Conservation (phyloP, 176 grass and related monocot species). For the Melocanna baccifera region DNA sequence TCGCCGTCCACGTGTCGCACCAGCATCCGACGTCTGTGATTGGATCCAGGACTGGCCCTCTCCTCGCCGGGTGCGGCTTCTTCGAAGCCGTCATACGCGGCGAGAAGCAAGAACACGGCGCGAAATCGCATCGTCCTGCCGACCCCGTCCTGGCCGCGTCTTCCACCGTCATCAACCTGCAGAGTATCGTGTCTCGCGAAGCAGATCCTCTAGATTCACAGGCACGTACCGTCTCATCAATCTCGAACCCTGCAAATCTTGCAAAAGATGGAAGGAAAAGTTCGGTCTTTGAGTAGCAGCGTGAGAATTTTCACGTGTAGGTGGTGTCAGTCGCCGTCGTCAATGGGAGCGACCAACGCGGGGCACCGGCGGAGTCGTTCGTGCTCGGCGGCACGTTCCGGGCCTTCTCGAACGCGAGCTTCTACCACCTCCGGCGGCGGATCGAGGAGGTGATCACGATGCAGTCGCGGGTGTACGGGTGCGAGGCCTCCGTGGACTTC, state of each 20-base stretch:
- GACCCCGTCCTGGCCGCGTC: conserved; percentile 67
- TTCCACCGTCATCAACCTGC: conserved; percentile 66
- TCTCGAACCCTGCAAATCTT: not conserved
- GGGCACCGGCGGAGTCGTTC: not conserved
- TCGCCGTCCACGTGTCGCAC: conserved; percentile 87
- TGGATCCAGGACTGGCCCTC: conserved; percentile 63
- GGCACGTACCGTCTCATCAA: not conserved
- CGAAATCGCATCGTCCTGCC: not conserved
- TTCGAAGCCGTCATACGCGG: conserved; percentile 65
- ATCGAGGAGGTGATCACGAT: conserved; percentile 94
- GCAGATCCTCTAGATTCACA: conserved; percentile 83
- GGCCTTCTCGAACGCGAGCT: conserved; percentile 91
- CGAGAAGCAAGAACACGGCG: not conserved
- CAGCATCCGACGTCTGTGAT: conserved; percentile 64
- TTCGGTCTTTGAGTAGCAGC: not conserved
- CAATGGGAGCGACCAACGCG: conserved; percentile 12
- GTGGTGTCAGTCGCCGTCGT: conserved; percentile 80
- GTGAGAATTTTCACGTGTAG: not conserved
- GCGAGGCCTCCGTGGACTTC: conserved; percentile 63
- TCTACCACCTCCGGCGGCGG: conserved; percentile 74
- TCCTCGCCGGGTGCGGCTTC: conserved; percentile 95
- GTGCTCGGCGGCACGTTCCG: conserved; percentile 81
- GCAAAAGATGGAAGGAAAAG: not conserved
- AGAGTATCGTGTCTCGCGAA: conserved; percentile 85
- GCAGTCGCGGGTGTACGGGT: conserved; percentile 78